Conservation (phyloP, 352 stramenopile species). For the Phytophthora megakarya region DNA sequence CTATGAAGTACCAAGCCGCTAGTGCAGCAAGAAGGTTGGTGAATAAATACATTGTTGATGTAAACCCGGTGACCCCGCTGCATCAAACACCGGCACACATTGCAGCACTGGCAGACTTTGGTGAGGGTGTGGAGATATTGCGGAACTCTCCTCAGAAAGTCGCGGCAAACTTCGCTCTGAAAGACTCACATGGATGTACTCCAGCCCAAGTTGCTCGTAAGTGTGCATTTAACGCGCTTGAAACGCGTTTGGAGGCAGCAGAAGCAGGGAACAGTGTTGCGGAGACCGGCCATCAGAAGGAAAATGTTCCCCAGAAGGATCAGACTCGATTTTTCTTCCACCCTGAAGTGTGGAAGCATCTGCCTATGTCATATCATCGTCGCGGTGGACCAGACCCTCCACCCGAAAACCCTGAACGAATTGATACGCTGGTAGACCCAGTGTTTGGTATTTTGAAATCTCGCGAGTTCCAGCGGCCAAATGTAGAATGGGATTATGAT, state of each 20-base stretch:
- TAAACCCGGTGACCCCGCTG: conserved; percentile 53
- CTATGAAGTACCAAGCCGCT: conserved; percentile 64
- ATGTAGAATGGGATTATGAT: conserved; percentile 71
- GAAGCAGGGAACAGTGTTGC: conserved; percentile 13
- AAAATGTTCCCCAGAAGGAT: conserved; percentile 14
- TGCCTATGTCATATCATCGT: conserved; percentile 71
- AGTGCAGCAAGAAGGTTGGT: conserved; percentile 39
- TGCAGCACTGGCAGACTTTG: conserved; percentile 57
- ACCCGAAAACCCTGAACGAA: conserved; percentile 89
- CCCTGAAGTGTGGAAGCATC: conserved; percentile 73
- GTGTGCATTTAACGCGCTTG: conserved; percentile 44
- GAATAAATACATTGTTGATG: conserved; percentile 44
- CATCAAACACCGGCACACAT: conserved; percentile 73
- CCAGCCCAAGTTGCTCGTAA: conserved; percentile 52
- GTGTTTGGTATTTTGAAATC: conserved; percentile 73
- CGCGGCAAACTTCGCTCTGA: conserved; percentile 31
- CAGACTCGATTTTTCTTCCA: conserved; percentile 79
- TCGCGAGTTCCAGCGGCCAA: conserved; percentile 61
- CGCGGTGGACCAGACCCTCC: conserved; percentile 75
- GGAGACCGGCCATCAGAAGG: background rate
- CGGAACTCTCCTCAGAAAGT: conserved; percentile 33
- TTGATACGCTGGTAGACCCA: conserved; percentile 85
- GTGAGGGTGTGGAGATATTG: conserved; percentile 52
- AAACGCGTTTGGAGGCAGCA: conserved; percentile 29
- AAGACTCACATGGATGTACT: conserved; percentile 58